Conservation (phyloP, 495 filamentous ascomycete species). For the Lophiostoma macrostomum region DNA sequence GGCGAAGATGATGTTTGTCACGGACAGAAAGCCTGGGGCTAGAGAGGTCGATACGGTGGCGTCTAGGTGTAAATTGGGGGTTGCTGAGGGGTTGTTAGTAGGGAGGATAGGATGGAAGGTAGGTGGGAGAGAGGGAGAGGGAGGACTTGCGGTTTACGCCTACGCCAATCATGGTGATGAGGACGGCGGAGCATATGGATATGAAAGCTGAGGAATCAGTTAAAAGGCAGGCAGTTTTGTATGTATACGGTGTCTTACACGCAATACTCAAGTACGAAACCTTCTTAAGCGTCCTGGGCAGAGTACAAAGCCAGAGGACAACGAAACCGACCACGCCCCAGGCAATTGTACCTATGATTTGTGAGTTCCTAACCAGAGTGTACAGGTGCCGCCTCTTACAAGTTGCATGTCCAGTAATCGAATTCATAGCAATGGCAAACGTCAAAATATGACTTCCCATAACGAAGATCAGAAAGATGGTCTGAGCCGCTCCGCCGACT, state of each 20-base stretch:
- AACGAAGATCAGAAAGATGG: constrained; percentile 68
- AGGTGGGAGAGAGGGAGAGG: no score
- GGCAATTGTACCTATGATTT: constrained; percentile 6
- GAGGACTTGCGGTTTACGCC: constrained; percentile 17
- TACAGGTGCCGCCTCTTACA: no score
- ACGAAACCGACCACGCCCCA: constrained; percentile 49
- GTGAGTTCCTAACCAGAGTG: no score
- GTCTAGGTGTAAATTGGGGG: background rate
- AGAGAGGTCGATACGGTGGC: constrained; percentile 5
- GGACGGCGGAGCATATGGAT: constrained; percentile 61
- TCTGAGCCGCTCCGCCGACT: constrained; percentile 60
- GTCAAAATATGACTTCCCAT: constrained; percentile 72
- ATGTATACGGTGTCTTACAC: constrained; percentile 46
- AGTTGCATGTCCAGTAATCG: constrained; percentile 57
- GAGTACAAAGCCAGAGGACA: constrained; percentile 59
- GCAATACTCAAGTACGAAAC: constrained; percentile 61
- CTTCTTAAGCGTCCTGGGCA: constrained; percentile 57
- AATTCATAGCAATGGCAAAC: constrained; percentile 67
- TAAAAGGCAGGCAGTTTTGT: constrained; percentile 18
- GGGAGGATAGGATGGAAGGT: background rate
- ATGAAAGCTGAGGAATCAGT: constrained; percentile 50
- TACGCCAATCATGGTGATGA: constrained; percentile 62
- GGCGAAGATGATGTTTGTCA: constrained; percentile 50
- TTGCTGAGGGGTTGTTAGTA: background rate
- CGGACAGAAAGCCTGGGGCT: constrained; percentile 41